These are phyloP conservation scores for Leishmania major DNA, from an alignment of 208 protist genomes.

Conservation along the genomic window DNA sequence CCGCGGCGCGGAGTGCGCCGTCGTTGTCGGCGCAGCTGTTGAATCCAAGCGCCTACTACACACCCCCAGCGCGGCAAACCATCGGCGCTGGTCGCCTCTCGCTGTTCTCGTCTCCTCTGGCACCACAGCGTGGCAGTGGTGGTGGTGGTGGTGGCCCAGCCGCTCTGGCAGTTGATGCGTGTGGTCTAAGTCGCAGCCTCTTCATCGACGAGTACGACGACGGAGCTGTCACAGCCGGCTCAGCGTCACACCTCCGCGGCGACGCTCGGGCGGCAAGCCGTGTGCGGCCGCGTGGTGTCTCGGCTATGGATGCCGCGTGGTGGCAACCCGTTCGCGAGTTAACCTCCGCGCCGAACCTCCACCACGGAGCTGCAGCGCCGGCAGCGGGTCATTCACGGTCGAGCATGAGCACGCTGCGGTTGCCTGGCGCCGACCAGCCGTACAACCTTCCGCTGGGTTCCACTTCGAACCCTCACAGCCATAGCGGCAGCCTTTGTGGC, in stretches of 20 bases:
- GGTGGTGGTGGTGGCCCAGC: neutral
- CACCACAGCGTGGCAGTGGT: neutral
- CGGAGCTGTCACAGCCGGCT: neutral
- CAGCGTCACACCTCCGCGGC: neutral
- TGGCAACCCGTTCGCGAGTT: conserved; percentile 27
- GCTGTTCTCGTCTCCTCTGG: neutral
- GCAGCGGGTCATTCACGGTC: neutral
- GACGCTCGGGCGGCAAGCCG: conserved; percentile 13
- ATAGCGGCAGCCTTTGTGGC: neutral
- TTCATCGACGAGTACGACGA: conserved; percentile 68
- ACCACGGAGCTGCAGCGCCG: neutral
- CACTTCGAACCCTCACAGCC: neutral
- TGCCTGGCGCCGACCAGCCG: conserved; percentile 1
- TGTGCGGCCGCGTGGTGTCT: conserved; percentile 52
- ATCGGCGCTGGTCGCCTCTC: conserved; percentile 3
- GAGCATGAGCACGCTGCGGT: neutral
- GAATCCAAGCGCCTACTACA: neutral
- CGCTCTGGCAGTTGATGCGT: neutral
- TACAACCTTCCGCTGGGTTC: neutral
- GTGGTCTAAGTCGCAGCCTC: conserved; percentile 1
- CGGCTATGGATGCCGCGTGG: conserved; percentile 55
- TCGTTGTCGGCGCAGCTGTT: neutral
- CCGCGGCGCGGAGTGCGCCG: too few relatives aligned
- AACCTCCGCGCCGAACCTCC: neutral
- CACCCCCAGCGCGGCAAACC: conserved; percentile 4